Conservation (phyloP, 148 eudicot species). For the Chenopodium suecicum region DNA sequence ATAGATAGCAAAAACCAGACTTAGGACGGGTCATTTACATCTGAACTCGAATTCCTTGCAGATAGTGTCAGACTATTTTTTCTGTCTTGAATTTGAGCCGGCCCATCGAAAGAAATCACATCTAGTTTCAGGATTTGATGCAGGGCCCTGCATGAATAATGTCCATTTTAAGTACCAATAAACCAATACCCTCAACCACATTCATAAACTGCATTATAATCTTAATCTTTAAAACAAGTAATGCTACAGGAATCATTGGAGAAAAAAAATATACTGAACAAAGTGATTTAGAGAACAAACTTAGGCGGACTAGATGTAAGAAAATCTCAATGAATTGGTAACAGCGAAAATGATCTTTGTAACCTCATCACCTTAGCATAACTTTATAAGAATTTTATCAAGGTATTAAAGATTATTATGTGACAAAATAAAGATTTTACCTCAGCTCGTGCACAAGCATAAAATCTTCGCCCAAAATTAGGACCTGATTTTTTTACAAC, state of each 20-base stretch:
- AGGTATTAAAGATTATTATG: neutral
- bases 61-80: slow-evolving; percentile 7
- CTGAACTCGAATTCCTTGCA: neutral
- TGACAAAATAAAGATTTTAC: slow-evolving; percentile 34
- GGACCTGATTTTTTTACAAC: slow-evolving; percentile 91
- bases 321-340: neutral
- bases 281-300: neutral
- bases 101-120: slow-evolving; percentile 97
- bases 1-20: too few species aligned
- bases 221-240: neutral
- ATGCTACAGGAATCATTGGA: neutral
- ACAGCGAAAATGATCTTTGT: neutral
- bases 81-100: slow-evolving; percentile 50
- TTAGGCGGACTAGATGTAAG: neutral
- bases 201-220: neutral
- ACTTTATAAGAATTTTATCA: neutral
- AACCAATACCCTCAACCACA: neutral
- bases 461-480: slow-evolving; percentile 80
- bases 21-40: neutral
- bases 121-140: slow-evolving; percentile 92
- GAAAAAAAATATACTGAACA: neutral
- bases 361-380: neutral
- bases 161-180: neutral
- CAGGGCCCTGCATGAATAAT: slow-evolving; percentile 68
- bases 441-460: slow-evolving; percentile 96